Base-by-base conservation (phyloP, 129 eudicot species). In the Saussurea involucrata region DNA sequence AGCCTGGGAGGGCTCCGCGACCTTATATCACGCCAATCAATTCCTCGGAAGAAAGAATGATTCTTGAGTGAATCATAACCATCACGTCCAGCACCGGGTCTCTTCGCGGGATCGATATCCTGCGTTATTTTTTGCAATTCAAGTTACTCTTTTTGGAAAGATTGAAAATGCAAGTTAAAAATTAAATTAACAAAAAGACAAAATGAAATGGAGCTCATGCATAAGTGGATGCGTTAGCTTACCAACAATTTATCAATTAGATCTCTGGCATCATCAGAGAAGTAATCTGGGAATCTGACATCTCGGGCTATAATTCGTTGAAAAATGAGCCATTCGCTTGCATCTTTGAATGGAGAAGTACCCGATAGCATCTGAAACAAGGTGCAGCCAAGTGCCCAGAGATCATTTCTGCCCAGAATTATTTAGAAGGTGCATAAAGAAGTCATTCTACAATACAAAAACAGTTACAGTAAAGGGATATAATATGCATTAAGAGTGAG, bases 361-460 rank as follows among this genome's bases (percentile, higher is more conserved):
- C 97, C 99, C 15, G 97, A 95, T 78, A 95, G 92, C 99, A 95
- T 95, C 86, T 95, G 99, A 85, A 88, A 95, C 90, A 95, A 82
- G 42, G 99, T 95, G 91, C 99, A 95, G 63, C 99, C 99, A 74
- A 95, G 91, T 71, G 99, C 96, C 99, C 99, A 95, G 11, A 95
- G 90, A 83, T 95, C 99, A 78, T 90, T 95, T 77, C 99, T 95
- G 96, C 63, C 81, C 74, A 70, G 32, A 71, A 34, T 65, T 64
- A 49, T 63, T 69, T 29, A 31, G 28, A 69, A 27, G 70, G 17
- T 15, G 33, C 71, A 27, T 60, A 73, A 73, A 66, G 69, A 32
- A 65, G 64, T 42, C 74, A 78, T 65, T 82, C 28, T 22, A 73
- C 73, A 40, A 64, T 12, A 83, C 15, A 25, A 53, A 46, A 29